phyloP scores from a whole-genome alignment of 2,329 filamentous ascomycete species.

The Hypoxylon sp. region DNA sequence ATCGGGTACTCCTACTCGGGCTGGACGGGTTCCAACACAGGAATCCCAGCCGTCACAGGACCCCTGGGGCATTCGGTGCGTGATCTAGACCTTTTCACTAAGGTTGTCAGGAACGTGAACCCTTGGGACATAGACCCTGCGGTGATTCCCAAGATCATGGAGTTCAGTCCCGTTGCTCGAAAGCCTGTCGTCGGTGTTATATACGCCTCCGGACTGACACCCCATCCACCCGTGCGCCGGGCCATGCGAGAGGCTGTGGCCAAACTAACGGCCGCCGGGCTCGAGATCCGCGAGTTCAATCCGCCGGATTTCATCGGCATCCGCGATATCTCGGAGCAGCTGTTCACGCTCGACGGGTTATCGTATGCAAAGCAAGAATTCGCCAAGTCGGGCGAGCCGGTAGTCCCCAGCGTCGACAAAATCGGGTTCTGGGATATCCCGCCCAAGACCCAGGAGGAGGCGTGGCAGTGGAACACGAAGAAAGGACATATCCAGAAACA shows the following conservation, averaged over 20 bases:
- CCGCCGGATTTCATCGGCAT: conserved; percentile 47
- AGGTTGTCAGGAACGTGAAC: conserved; percentile 35
- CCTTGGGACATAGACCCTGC: conserved; percentile 41
- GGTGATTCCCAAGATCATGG: conserved; percentile 37
- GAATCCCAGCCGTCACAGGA: conserved; percentile 43
- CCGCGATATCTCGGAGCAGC: conserved; percentile 44
- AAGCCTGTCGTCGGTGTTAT: conserved; percentile 46
- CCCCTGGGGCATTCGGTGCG: conserved; percentile 42
- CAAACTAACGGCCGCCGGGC: conserved; percentile 42
- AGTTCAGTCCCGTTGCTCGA: conserved; percentile 23
- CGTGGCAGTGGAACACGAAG: conserved; percentile 48
- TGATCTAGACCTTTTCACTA: conserved; percentile 40
- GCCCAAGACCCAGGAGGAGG: conserved; percentile 46
- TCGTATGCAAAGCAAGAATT: conserved; percentile 47
- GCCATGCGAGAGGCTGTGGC: conserved; percentile 42
- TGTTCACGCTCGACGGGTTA: conserved; percentile 49
- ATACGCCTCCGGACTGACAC: conserved; percentile 42
- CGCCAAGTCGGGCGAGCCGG: conserved; percentile 45
- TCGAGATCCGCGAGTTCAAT: conserved; percentile 44
- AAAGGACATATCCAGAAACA: conserved; percentile 45
- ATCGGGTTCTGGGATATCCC: conserved; percentile 48
- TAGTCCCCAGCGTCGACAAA: conserved; percentile 46
- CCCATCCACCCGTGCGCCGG: conserved; percentile 44
- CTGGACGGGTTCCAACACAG: conserved; percentile 44
- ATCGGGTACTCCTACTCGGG: conserved; percentile 45